Evolutionary conservation across 768 basidiomycete genomes (phyloP).

Genomic region (Hypholoma sublateritium): DNA sequence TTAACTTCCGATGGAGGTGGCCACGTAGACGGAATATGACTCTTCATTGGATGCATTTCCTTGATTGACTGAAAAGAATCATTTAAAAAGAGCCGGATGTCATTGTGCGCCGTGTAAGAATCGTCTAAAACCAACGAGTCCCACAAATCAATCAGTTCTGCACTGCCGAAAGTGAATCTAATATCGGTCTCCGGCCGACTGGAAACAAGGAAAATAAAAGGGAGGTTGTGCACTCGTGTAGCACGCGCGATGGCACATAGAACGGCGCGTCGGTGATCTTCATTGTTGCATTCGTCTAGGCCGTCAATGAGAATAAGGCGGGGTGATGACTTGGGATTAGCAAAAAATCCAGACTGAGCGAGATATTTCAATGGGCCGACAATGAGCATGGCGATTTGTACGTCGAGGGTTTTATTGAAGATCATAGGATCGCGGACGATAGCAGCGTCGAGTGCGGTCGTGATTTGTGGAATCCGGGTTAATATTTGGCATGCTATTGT

Average conservation of each 20-base stretch:
- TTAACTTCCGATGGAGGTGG: not conserved
- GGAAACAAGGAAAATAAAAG: not conserved
- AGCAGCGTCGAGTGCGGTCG: not conserved
- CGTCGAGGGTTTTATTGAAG: not conserved
- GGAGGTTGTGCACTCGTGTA: not conserved
- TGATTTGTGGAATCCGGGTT: not conserved
- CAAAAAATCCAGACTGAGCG: not conserved
- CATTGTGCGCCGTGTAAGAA: not conserved
- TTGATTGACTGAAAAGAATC: not conserved
- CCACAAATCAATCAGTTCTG: too few species aligned
- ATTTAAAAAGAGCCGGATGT: not conserved
- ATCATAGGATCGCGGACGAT: not conserved
- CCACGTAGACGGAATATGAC: not conserved
- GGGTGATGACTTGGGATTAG: not conserved
- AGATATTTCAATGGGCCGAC: not conserved
- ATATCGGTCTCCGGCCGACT: conserved; percentile 2
- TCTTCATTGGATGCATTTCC: not conserved
- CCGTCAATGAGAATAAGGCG: conserved; percentile 2
- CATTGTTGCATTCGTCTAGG: not conserved
- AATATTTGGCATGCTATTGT: not conserved
- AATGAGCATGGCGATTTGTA: not conserved
- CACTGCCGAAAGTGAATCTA: not conserved
- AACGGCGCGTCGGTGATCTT: not conserved
- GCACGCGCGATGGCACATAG: not conserved
- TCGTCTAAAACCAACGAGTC: not conserved